Base-by-base conservation (phyloP, 2,329 filamentous ascomycete species). In the Cladophialophora exuberans region DNA sequence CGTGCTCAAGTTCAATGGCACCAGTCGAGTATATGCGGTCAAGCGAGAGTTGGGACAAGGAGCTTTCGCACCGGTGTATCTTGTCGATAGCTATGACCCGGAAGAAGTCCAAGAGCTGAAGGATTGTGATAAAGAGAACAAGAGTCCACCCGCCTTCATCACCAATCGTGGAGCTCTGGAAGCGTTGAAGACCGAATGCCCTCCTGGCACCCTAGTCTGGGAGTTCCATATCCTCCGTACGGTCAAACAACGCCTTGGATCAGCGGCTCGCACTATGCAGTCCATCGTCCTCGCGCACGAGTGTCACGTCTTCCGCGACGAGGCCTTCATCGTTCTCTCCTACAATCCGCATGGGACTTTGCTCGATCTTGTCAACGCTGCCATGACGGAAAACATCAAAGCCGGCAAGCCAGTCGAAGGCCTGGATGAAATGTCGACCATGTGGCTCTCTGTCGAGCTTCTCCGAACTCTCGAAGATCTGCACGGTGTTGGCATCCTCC, bases 221-320 rank as follows among this genome's bases (percentile, higher is more conserved):
- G 94, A 99, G 69, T 99, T 97, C 68, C 89, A 96, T 73, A 95
- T 99, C 72, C 90, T 97, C 77, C 87, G 90, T 1, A 83, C 90
- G 52, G 85, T 89, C 1, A 89, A 93, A 61, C 77, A 82, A 18
- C 88, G 94, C 1, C 79, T 99, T 0, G 87, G 86, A 0, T 60
- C 63, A 6, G 76, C 88, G 56, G 62, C 73, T 6, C 85, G 93
- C 11, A 87, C 88, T 0, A 80, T 84, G 1, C 85, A 89, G 2
- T 95, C 89, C 11, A 79, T 99, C 55, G 84, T 96, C 1, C 82
- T 85, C 31, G 93, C 88, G 0, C 88, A 96, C 63, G 93, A 97
- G 69, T 84, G 97, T 77, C 94, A 97, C 68, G 80, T 97, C 6
- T 97, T 93, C 77, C 82, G 84, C 52, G 89, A 96, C 65, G 94